A percentile compares a stretch with the other conserved stretches of the same genome.
Evolutionary conservation across 371 early-diverging fungal species (phyloP).

Genomic region (Syncephalastrum racemosum): DNA sequence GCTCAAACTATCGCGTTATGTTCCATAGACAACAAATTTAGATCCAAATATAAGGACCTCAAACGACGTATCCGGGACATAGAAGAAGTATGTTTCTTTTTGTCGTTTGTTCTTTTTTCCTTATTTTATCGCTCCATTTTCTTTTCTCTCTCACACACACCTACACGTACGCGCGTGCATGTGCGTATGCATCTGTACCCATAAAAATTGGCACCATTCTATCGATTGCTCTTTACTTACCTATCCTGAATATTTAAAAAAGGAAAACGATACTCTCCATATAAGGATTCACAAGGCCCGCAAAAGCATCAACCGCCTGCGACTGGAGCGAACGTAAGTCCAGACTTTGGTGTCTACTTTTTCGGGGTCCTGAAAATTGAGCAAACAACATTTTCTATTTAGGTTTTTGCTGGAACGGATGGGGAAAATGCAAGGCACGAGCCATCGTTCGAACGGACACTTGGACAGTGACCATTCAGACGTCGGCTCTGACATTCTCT

Average conservation of each 20-base stretch:
- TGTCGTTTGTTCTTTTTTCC: too few relatives aligned
- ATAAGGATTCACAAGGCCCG: slow-evolving; percentile 30
- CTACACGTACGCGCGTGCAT: slow-evolving; percentile 13
- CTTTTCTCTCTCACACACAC: too few relatives aligned
- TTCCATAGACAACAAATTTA: slow-evolving; percentile 13
- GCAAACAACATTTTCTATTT: background rate
- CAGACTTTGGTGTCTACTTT: background rate
- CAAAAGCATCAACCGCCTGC: slow-evolving; percentile 46
- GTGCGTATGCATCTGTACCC: background rate
- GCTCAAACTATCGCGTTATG: slow-evolving; percentile 1
- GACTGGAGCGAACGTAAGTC: slow-evolving; percentile 48
- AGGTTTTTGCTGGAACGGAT: slow-evolving; percentile 26
- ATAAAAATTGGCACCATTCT: background rate
- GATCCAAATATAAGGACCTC: slow-evolving; percentile 55
- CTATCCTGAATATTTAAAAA: background rate
- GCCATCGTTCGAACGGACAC: background rate
- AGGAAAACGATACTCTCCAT: slow-evolving; percentile 36
- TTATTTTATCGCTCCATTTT: too few relatives aligned
- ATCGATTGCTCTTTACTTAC: too few relatives aligned
- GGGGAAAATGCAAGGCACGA: slow-evolving; percentile 5
- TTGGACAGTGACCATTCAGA: slow-evolving; percentile 45
- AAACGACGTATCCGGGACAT: slow-evolving; percentile 62
- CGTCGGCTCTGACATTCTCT: slow-evolving; percentile 36
- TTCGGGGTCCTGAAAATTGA: background rate
- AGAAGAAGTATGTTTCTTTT: slow-evolving; percentile 47